phyloP scores from a whole-genome alignment of 2,329 filamentous ascomycete genomes.

The Monilinia aucupariae region DNA sequence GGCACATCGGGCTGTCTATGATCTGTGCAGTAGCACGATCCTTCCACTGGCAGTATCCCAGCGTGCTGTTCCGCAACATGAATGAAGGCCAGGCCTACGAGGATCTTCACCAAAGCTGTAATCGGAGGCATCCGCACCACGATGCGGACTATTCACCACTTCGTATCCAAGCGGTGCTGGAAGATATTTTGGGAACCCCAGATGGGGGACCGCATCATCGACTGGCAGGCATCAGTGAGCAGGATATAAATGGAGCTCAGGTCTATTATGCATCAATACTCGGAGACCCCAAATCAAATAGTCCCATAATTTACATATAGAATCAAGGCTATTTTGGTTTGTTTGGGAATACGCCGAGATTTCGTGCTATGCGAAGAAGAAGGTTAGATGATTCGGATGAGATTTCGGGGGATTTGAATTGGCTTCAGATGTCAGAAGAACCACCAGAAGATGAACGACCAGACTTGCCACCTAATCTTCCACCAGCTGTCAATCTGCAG shows the following conservation, averaged over 20 bases:
- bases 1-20: not conserved
- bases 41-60: slow-evolving; percentile 1
- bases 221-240: not conserved
- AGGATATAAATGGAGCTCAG: not conserved
- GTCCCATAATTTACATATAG: not conserved
- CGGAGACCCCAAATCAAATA: not conserved
- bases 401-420: not conserved
- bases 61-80: not conserved
- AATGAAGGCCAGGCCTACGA: not conserved
- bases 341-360: not conserved
- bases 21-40: not conserved
- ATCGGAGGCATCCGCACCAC: not conserved
- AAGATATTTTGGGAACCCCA: not conserved
- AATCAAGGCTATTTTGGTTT: too few species aligned
- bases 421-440: not conserved
- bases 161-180: not conserved
- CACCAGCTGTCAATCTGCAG: not conserved
- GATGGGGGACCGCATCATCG: not conserved
- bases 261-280: not conserved
- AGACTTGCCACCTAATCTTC: not conserved
- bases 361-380: not conserved
- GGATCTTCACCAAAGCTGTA: not conserved
- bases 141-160: not conserved
- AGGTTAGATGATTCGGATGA: not conserved
- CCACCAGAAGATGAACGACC: not conserved